Evolutionary conservation across 1,284 basidiomycete genomes (phyloP), one percentile per base, ranked within the genome.

Genomic region (Dichomitus squalens): DNA sequence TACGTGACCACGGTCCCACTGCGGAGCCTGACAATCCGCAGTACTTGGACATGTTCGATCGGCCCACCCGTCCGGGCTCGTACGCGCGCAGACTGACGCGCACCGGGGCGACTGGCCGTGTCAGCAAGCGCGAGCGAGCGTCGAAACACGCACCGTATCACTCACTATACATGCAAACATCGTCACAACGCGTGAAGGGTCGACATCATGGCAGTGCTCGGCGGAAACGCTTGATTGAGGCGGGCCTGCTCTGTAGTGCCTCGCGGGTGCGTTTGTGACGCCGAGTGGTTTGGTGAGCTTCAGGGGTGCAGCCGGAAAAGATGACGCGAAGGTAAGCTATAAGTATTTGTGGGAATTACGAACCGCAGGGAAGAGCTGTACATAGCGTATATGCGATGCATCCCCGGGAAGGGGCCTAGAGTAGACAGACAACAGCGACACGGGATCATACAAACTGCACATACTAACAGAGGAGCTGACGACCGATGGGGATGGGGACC

Each of bases 311-410:
- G 21, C 44, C 38, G 39, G 43, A 48, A 44, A 7, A 38, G 47
- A 35, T 51, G 25, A 40, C 31, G 31, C 35, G 33, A 53, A 44
- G 31, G 60, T 55, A 56, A 51, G 51, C 31, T 57, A 47, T 47
- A 60, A 60, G 63, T 65, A 59, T 58, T 64, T 66, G 52, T 65
- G 60, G 48, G 49, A 51, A 74, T 74, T 73, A 74, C 55, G 57
- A 68, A 65, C 71, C 72, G 67, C 68, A 64, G 68, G 68, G 71
- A 49, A 70, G 68, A 60, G 61, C 67, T 66, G 57, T 70, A 69
- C 65, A 66, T 53, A 58, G 64, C 36, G 46, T 23, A 43, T 49
- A 43, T 61, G 57, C 53, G 23, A 38, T 44, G 56, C 49, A 57
- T 47, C 52, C 57, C 55, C 49, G 55, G 43, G 33, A 54, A 25